Base-by-base conservation (phyloP, 2,329 filamentous ascomycete genomes). In the Hypomyces perniciosus region DNA sequence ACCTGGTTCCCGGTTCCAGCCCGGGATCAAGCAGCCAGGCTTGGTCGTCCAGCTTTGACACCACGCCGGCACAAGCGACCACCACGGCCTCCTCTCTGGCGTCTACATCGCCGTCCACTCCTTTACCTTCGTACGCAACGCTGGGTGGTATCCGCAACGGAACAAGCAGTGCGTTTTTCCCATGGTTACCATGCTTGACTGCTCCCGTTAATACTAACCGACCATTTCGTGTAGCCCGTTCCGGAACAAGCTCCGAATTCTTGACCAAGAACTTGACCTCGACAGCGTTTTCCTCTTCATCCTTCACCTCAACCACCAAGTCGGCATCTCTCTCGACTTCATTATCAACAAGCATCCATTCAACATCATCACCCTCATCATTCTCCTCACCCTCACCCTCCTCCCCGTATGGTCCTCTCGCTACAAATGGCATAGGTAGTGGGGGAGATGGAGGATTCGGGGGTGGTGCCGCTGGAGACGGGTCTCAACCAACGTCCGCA, bases 101-200 rank as follows among this genome's bases (percentile, higher is more conserved):
- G 40, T 37, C 44, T 2, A n/a, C 52, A 43, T 50, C 65, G 63
- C 50, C 66, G 62, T 63, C 66, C 58, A 49, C 59, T 63, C 65
- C 57, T 61, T 65, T 54, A 12, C 57, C 59, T 52, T 27, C 45
- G 27, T 50, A 49, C 10, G 48, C 46, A 12, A 52, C 40, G 9
- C n/a, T 56, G n/a, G 44, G 30, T 7, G 57, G 54, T 6, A 30
- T 45, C 28, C 57, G 52, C 33, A 63, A 64, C 39, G 53, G 54
- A 49, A 64, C 62, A 48, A 57, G 50, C 46, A 44, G 62, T 64
- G 42, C 10, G 48, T 42, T 27, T 20, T 20, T 3, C 20, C 20
- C 20, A 20, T 20, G 20, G 20, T 26, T 4, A 5, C 4, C n/a
- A 38, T 38, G 12, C 43, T n/a, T 12, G 26, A 20, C 6, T 7